Percentiles rank a stretch among this genome's conserved stretches.
These are phyloP conservation scores for Ceratocystis cacaofunesta DNA, from an alignment of 2,329 filamentous ascomycete species.

Conservation along the genomic window DNA sequence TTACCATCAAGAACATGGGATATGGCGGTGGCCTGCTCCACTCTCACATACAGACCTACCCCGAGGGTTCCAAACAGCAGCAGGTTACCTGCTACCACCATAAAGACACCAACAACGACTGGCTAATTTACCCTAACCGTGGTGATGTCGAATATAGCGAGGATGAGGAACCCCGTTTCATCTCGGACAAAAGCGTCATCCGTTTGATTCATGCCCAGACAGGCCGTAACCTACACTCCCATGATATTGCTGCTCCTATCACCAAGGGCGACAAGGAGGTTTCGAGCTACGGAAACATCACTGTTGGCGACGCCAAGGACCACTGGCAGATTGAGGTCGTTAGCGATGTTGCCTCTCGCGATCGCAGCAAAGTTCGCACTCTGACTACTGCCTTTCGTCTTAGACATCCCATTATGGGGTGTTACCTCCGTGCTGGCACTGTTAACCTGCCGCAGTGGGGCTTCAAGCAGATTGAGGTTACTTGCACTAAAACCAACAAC, in stretches of 20 bases:
- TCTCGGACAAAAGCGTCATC: conserved; percentile 62
- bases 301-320: conserved; percentile 91
- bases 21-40: conserved; percentile 93
- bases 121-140: conserved; percentile 96
- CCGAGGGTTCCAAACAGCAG: conserved; percentile 84
- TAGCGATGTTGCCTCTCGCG: conserved; percentile 71
- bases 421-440: conserved; percentile 89
- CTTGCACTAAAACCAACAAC: conserved; percentile 85
- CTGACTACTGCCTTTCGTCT: conserved; percentile 87
- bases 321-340: conserved; percentile 93
- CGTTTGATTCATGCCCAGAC: conserved; percentile 90
- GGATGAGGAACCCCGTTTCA: conserved; percentile 56
- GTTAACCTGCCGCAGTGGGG: conserved; percentile 97
- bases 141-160: conserved; percentile 56
- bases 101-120: conserved; percentile 99
- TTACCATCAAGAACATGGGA: conserved; percentile 97
- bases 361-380: conserved; percentile 73
- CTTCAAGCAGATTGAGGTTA: conserved; percentile 98
- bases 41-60: conserved; percentile 91
- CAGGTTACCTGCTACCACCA: conserved; percentile 99
- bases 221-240: conserved; percentile 91
- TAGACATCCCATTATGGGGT: conserved; percentile 65
- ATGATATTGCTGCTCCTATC: conserved; percentile 74
- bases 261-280: conserved; percentile 86
- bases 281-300: conserved; percentile 89